A percentile compares a stretch with the other conserved stretches of the same genome.
These are phyloP conservation scores for Curvularia eragrostidis DNA, from an alignment of 2,329 filamentous ascomycete genomes.

Conservation along the genomic window DNA sequence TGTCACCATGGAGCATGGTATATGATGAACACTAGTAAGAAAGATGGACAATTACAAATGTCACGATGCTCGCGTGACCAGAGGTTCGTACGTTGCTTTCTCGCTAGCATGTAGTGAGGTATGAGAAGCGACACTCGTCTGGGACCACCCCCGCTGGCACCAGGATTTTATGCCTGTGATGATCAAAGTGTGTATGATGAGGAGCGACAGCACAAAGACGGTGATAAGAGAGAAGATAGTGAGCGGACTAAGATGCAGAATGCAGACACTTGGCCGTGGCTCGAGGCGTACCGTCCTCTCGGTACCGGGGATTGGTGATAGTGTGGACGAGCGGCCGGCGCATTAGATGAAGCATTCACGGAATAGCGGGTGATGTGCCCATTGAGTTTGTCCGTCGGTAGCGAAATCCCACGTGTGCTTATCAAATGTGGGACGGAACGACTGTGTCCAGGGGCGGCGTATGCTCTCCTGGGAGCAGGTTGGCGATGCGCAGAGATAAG, in stretches of 20 bases:
- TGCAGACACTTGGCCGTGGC: constrained; percentile 20
- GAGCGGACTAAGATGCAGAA: constrained; percentile 17
- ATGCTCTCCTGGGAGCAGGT: constrained; percentile 9
- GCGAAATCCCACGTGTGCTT: constrained; percentile 3
- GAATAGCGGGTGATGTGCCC: background rate
- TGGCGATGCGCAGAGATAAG: constrained; percentile 4
- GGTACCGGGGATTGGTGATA: constrained; percentile 18
- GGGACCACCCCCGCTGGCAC: background rate
- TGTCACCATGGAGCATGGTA: background rate
- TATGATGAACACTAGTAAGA: background rate
- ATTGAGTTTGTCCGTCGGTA: background rate
- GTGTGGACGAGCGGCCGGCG: constrained; percentile 5
- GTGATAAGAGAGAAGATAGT: constrained; percentile 7
- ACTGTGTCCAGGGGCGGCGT: background rate
- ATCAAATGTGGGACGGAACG: constrained; percentile 5
- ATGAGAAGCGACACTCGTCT: background rate
- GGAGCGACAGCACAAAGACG: background rate
- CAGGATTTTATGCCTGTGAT: background rate
- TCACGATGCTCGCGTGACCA: background rate
- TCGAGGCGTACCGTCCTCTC: constrained; percentile 16
- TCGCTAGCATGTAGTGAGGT: background rate
- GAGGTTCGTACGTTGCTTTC: background rate
- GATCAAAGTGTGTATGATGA: background rate
- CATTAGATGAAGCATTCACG: constrained; percentile 10
- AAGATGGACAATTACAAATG: background rate